These are phyloP conservation scores for Endothia cerciana DNA, from an alignment of 2,329 filamentous ascomycete species.

Conservation along the genomic window DNA sequence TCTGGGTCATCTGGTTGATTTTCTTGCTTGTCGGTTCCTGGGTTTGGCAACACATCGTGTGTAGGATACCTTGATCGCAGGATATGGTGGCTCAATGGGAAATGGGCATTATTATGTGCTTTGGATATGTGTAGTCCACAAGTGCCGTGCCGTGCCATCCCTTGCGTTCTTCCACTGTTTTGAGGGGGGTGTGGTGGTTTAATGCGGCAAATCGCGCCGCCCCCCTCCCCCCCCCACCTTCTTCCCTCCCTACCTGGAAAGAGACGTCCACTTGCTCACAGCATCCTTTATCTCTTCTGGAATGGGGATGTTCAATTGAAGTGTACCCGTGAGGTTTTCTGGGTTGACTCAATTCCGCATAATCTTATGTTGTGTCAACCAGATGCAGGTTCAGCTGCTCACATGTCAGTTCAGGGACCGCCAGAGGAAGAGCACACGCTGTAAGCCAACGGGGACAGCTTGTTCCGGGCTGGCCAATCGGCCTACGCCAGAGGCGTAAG, in stretches of 20 bases:
- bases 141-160: neutral
- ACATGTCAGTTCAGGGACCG: neutral
- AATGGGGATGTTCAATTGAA: neutral
- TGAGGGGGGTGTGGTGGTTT: no score
- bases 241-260: no score
- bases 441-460: constrained; percentile 8
- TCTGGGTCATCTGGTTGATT: constrained; percentile 11
- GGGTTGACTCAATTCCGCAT: neutral
- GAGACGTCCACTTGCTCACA: neutral
- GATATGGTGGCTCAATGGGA: constrained; percentile 2
- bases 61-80: constrained; percentile 25
- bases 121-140: neutral
- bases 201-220: no score
- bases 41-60: constrained; percentile 16
- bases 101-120: neutral
- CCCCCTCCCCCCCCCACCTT: neutral
- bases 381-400: neutral
- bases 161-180: neutral
- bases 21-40: constrained; percentile 16
- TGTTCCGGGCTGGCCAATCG: constrained; percentile 28
- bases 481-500: neutral
- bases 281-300: neutral
- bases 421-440: neutral
- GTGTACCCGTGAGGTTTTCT: neutral
- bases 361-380: neutral